Evolutionary conservation across 371 early-diverging fungal species (phyloP), one percentile per base, ranked within the genome.

Genomic region (Mucor lusitanicus): DNA sequence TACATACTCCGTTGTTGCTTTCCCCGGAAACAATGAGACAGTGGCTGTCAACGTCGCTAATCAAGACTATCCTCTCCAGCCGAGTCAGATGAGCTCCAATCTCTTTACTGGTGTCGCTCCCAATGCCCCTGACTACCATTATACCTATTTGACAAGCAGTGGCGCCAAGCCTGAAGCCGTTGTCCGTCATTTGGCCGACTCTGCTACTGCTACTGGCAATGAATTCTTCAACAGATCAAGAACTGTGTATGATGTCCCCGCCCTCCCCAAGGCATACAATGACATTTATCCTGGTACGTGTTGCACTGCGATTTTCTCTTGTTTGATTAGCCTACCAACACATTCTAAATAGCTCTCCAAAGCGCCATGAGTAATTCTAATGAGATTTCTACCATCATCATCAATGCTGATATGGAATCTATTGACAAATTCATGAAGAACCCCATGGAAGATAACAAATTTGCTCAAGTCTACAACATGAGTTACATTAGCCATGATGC

Each of bases 221-320:
- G 86, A 86, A 44, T 84, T 83, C 55, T 86, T 82, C 57, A 76
- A 70, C 50, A 74, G 85, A 12, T 69, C 77, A 4, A 72, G 69
- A 30, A 78, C 84, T 7, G 53, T 84, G 4, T 66, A 70, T 53
- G 56, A 69, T 46, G 67, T 86, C 13, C 86, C 86, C 30, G 76
- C 70, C 6, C 71, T 86, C n/a, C 86, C 86, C 21, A 79, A 78
- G 59, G 83, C 82, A 8, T 86, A 63, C 59, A 59, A 75, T 59
- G 76, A 78, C 15, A 67, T 80, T 53, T 78, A 80, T 65, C 72
- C 72, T 59, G 70, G 81, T 80, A 80, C 69, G 62, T 57, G 25
- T 4, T 50, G 19, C 8, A 19, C 17, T 46, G 46, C 5, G 17
- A 30, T 19, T 17, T 46, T 15, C 8, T 6, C 0, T 46, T 46